Base-by-base conservation (phyloP, 345 rosid genomes). In the Eucalyptus viminalis region DNA sequence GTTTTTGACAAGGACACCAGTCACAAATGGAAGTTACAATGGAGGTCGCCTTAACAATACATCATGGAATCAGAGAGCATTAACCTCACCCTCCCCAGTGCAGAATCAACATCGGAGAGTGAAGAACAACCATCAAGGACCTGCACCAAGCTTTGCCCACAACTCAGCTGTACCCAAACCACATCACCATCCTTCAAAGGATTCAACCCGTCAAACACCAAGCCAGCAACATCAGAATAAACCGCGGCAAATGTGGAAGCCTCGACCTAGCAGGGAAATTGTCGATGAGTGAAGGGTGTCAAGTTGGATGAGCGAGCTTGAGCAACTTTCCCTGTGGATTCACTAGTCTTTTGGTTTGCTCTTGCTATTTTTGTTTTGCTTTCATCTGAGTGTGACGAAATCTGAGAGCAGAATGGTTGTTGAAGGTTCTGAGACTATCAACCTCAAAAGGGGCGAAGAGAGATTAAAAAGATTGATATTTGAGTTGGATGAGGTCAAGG, bases 1-100 rank as follows among this genome's bases (percentile, higher is more conserved):
- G 50, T 56, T 88, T 51, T 47, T 93, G 16, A 17, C 29, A 69
- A 89, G 94, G 87, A 24, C 91, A 80, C 91, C 91, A 40, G 88
- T 87, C 47, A 44, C 89, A 83, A 49, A 86, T 45, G 88, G 89
- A 44, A 24, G 53, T 45, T 49, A 89, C 8, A 60, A 87, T 49
- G 91, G 87, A 88, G 92, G 87, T 14, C 93, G 87, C 83, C 83
- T 40, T 76, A 40, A 37, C 25, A 21, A 6, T 24, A 14, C 21
- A 4, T 50, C 88, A 65, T n/a, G 81, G 51, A 67, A 37, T 37
- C 81, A 65, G 51, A 87, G 85, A 34, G 80, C 76, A 62, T n/a
- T 29, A 22, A 10, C 44, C 43, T 37, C 83, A 47, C 49, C 49
- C 27, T 40, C 65, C 65, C 87, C 21, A 37, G 43, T 37, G 83